Conservation (phyloP, 1,284 basidiomycete species). For the Porogramme epimiltina region DNA sequence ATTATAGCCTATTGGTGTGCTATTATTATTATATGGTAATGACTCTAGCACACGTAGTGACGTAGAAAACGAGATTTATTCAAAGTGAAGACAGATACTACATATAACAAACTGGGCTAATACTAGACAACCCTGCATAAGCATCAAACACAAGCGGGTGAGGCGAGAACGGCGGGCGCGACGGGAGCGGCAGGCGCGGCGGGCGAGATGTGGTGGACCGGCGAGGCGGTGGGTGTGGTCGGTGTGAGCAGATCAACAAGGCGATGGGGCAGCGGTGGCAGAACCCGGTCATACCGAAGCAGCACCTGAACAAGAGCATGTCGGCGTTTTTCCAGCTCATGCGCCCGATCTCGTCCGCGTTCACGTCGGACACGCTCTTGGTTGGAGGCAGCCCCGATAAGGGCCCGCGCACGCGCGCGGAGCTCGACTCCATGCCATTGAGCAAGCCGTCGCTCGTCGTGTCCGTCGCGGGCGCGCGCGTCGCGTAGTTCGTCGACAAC, state of each 20-base stretch:
- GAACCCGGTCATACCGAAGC: slow-evolving; percentile 58
- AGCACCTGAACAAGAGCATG: slow-evolving; percentile 80
- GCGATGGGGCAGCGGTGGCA: slow-evolving; percentile 62
- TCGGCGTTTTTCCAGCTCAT: slow-evolving; percentile 80
- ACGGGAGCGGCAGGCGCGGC: too few relatives aligned
- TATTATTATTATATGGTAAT: too few relatives aligned
- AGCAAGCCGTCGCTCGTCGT: slow-evolving; percentile 75
- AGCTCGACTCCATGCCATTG: slow-evolving; percentile 70
- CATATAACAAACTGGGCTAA: too few relatives aligned
- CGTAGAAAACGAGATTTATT: too few relatives aligned
- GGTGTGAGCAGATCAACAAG: slow-evolving; percentile 70
- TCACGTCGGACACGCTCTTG: slow-evolving; percentile 59
- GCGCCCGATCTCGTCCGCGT: slow-evolving; percentile 84
- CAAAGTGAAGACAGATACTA: too few relatives aligned
- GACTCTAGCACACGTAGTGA: too few relatives aligned
- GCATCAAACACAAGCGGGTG: too few relatives aligned
- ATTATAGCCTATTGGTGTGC: too few relatives aligned
- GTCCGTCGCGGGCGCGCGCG: slow-evolving; percentile 69
- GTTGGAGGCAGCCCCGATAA: slow-evolving; percentile 39
- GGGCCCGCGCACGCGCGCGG: slow-evolving; percentile 53
- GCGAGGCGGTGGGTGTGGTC: too few relatives aligned
- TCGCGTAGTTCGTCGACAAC: slow-evolving; percentile 71
- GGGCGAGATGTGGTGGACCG: too few relatives aligned
- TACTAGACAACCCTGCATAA: too few relatives aligned
- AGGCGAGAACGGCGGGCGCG: too few relatives aligned